Base-by-base conservation (phyloP, 1,284 basidiomycete species). In the Cronartium quercuum region DNA sequence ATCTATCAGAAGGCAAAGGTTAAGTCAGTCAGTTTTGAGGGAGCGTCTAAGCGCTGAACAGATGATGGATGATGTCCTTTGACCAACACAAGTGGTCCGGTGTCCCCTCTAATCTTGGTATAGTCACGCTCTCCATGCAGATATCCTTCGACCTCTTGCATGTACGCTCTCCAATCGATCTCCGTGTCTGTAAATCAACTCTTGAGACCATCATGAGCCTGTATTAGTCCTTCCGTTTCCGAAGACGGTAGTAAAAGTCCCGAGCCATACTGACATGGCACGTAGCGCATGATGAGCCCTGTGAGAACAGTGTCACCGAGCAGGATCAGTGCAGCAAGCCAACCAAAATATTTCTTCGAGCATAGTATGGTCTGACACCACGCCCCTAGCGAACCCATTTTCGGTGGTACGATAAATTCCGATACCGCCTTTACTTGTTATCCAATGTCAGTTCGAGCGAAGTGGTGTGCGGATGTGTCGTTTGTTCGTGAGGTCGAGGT, bases 81-180 rank as follows among this genome's bases (percentile, higher is more conserved):
- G 6, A 84, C 91, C 83, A 78, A 94, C 92, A 98, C 94, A 15
- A 96, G 85, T 6, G 92, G 92, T 6, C 96, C 96, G 2, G 93
- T 97, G 7, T 93, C 94, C 0, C 95, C 95, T 76, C 86, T 85
- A 76, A 99, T 90, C 74, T 86, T 83, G n/a, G 87, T 84, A 81
- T 98, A 99, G 81, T 94, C 87, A 37, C 90, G 85, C 82, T 96
- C 89, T 47, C 95, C 95, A 61, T 87, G 86, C 61, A 90, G 80
- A 82, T 91, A 94, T 64, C 91, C 82, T 68, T 89, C 85, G 1
- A 91, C 87, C 77, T 98, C 96, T 76, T 90, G 85, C 86, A 94
- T 90, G 80, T 96, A 96, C 0, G 94, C 95, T 80, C 88, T 86
- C 87, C 91, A 98, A 83, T 99, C 96, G 80, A 99, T 99, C 83